A percentile compares a stretch with the other conserved stretches of the same genome.
Conservation (phyloP, 352 stramenopile genomes). For the Phytophthora podocarpi region DNA sequence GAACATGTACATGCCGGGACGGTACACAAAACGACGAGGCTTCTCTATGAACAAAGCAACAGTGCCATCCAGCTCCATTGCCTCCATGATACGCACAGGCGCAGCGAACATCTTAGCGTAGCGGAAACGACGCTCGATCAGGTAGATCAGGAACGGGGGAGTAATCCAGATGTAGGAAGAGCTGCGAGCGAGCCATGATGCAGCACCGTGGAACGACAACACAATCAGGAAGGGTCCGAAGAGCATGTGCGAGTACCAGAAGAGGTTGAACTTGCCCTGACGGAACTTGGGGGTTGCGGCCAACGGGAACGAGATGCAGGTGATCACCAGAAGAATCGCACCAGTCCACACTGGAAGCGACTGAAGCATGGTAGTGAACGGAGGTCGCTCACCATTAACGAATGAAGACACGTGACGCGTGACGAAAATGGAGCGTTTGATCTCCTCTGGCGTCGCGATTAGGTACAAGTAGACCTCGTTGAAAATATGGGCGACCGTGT, state of each 20-base stretch:
- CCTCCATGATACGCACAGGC: slow-evolving; percentile 70
- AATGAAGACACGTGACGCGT: slow-evolving; percentile 56
- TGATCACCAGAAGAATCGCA: slow-evolving; percentile 70
- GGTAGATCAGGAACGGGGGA: slow-evolving; percentile 72
- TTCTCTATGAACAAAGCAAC: slow-evolving; percentile 82
- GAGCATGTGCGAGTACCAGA: slow-evolving; percentile 87
- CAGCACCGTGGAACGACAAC: slow-evolving; percentile 63
- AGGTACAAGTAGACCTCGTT: slow-evolving; percentile 80
- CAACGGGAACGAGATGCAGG: slow-evolving; percentile 68
- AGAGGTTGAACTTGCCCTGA: slow-evolving; percentile 79
- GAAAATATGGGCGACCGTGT: slow-evolving; percentile 67
- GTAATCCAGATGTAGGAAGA: slow-evolving; percentile 72
- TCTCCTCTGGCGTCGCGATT: slow-evolving; percentile 63
- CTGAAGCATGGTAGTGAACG: slow-evolving; percentile 73
- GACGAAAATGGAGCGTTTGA: slow-evolving; percentile 65
- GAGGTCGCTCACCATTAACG: slow-evolving; percentile 49
- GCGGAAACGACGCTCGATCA: slow-evolving; percentile 70
- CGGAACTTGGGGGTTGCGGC: slow-evolving; percentile 77
- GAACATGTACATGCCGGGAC: slow-evolving; percentile 88
- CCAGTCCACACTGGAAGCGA: slow-evolving; percentile 73
- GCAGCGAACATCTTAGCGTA: slow-evolving; percentile 75
- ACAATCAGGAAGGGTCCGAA: slow-evolving; percentile 75
- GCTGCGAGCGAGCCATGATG: slow-evolving; percentile 61
- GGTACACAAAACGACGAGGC: slow-evolving; percentile 72
- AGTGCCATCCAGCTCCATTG: slow-evolving; percentile 68